Percentiles rank a stretch among this genome's conserved stretches.
These are phyloP conservation scores for Funneliformis geosporum DNA, from an alignment of 192 early-diverging fungal species.

Conservation along the genomic window DNA sequence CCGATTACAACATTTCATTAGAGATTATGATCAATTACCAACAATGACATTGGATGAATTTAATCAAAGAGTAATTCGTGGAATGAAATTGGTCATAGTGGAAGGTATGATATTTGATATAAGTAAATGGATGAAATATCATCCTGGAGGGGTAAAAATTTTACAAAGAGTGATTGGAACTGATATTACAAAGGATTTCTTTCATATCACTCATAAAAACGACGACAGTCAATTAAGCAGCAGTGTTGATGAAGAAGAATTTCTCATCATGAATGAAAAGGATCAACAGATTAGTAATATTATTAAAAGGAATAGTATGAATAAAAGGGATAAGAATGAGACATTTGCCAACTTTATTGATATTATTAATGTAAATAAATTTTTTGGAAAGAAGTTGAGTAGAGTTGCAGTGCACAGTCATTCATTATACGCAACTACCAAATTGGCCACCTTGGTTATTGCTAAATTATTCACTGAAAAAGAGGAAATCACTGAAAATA, in stretches of 20 bases:
- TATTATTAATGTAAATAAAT: neutral
- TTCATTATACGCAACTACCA: neutral
- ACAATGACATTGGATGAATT: neutral
- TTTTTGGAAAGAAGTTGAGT: neutral
- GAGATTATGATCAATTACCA: neutral
- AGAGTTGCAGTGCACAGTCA: slow-evolving; percentile 10
- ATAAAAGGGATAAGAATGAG: neutral
- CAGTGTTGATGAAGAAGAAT: neutral
- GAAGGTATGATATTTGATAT: slow-evolving; percentile 26
- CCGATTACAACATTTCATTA: neutral
- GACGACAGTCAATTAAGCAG: neutral
- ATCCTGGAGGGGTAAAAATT: slow-evolving; percentile 28
- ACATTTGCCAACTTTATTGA: neutral
- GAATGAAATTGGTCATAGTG: slow-evolving; percentile 9
- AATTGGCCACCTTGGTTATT: slow-evolving; percentile 9
- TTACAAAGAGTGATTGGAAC: slow-evolving; percentile 31
- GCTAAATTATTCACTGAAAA: neutral
- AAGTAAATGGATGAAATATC: slow-evolving; percentile 25
- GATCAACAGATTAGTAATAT: too few relatives aligned
- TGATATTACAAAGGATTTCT: slow-evolving; percentile 5
- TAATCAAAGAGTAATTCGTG: slow-evolving; percentile 2
- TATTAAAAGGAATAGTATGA: neutral
- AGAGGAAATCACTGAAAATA: neutral
- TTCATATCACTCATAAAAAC: neutral
- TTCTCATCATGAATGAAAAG: neutral